Conservation (phyloP, 768 basidiomycete species). For the Epithele typhae region DNA sequence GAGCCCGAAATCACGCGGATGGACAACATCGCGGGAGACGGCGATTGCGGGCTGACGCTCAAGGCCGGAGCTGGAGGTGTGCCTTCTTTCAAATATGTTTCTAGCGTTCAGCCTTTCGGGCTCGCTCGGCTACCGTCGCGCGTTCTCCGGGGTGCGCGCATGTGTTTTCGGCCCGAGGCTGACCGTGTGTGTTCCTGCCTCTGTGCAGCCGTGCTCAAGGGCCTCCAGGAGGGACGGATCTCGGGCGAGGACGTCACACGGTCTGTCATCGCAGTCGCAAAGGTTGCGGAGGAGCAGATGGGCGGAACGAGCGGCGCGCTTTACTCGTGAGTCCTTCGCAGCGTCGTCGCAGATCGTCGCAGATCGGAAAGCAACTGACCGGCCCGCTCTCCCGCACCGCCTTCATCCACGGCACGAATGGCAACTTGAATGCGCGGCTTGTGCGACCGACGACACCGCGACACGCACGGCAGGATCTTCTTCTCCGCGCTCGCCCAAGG, state of each 20-base stretch:
- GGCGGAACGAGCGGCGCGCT: conserved; percentile 89
- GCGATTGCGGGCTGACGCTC: conserved; percentile 68
- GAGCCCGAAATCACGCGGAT: conserved; percentile 89
- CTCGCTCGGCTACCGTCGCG: no score
- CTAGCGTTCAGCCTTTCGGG: not conserved
- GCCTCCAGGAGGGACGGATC: conserved; percentile 51
- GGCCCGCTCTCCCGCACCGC: not conserved
- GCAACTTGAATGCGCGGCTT: no score
- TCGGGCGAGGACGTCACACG: conserved; percentile 60
- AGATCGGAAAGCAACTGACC: not conserved
- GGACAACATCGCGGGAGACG: conserved; percentile 92
- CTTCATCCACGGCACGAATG: no score
- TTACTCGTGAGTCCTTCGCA: conserved; percentile 71
- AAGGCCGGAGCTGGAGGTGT: conserved; percentile 72
- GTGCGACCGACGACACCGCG: not conserved
- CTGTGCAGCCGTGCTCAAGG: conserved; percentile 53
- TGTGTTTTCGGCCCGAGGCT: no score
- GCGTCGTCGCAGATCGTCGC: no score
- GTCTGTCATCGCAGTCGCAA: conserved; percentile 63
- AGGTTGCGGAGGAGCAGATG: conserved; percentile 80
- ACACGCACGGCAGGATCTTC: conserved; percentile 79
- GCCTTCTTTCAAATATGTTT: conserved; percentile 7
- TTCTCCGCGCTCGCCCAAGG: conserved; percentile 84
- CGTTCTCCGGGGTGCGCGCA: no score
- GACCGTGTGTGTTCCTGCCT: not conserved